Evolutionary conservation across 805 yeast species (phyloP), one percentile per base, ranked within the genome.

Genomic region (Ogataea trehalophila): DNA sequence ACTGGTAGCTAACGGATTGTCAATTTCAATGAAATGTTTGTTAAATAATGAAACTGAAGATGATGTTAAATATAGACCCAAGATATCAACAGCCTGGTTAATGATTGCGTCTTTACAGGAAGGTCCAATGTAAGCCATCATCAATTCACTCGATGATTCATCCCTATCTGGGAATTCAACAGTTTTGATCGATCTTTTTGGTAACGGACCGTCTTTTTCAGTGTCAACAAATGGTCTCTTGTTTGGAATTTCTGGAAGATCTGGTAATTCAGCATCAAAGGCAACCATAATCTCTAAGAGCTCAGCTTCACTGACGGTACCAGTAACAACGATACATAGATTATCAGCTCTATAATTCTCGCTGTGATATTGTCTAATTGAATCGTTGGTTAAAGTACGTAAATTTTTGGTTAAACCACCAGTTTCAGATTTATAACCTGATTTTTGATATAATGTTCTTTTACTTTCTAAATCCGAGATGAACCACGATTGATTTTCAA

Each of bases 391-490:
- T 57, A 94, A 72, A 2, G 73, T 74, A 51, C 97, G 79, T 54
- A 94, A 75, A 49, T 89, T 88, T 29, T 76, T 74, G 66, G 89
- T 80, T 42, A 89, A 68, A 0, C 99, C 99, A 44, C 99, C 99
- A 8, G 98, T 92, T 62, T 94, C 97, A 8, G 94, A 82, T 11
- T 90, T 79, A 63, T 92, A 94, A 3, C 97, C 98, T 20, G 92
- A 85, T 0, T 73, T 71, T 13, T 71, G 62, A 52, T 76, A 85
- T 57, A 86, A 57, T 0, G 76, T 59, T 58, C 82, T 75, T 59
- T 82, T 87, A 51, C 81, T 68, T 44, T 79, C 80, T 52, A 86
- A 70, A 55, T 74, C 77, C 2, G 84, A 62, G 13, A 83, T 68
- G 53, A 85, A 85, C 79, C 83, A 82, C 15, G 91, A 77, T 52